These are phyloP conservation scores for Thielaviopsis ethacetica DNA, from an alignment of 2,329 filamentous ascomycete species.

Conservation along the genomic window DNA sequence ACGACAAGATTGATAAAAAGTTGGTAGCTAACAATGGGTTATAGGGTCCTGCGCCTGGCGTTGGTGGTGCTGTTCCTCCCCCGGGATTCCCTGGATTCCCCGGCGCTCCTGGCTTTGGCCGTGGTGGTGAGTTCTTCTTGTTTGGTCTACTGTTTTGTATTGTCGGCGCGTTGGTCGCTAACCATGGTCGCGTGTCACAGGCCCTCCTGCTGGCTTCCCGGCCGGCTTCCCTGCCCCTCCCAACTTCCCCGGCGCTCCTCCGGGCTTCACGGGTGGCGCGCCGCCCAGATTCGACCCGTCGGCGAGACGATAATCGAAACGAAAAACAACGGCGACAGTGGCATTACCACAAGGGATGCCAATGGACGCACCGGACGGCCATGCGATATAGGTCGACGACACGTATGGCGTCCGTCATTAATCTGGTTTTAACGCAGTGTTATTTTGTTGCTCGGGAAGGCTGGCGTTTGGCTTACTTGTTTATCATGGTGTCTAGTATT, in stretches of 20 bases:
- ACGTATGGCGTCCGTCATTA: background rate
- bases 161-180: background rate
- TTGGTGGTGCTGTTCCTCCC: slow-evolving; percentile 57
- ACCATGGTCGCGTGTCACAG: background rate
- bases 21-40: background rate
- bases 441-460: slow-evolving; percentile 12
- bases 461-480: slow-evolving; percentile 13
- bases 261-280: slow-evolving; percentile 35
- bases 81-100: slow-evolving; percentile 38
- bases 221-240: slow-evolving; percentile 31
- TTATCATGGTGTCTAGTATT: slow-evolving; percentile 6
- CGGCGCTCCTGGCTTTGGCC: slow-evolving; percentile 35
- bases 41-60: slow-evolving; percentile 67
- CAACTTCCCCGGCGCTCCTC: slow-evolving; percentile 31
- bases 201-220: slow-evolving; percentile 35
- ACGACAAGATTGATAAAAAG: background rate
- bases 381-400: background rate
- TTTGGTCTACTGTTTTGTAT: background rate
- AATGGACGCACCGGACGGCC: background rate
- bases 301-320: slow-evolving; percentile 35
- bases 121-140: slow-evolving; percentile 32
- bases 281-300: slow-evolving; percentile 65
- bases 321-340: background rate
- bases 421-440: slow-evolving; percentile 11
- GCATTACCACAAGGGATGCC: background rate